phyloP scores from a whole-genome alignment of 805 yeast genomes.

The Candida chauliodis region DNA sequence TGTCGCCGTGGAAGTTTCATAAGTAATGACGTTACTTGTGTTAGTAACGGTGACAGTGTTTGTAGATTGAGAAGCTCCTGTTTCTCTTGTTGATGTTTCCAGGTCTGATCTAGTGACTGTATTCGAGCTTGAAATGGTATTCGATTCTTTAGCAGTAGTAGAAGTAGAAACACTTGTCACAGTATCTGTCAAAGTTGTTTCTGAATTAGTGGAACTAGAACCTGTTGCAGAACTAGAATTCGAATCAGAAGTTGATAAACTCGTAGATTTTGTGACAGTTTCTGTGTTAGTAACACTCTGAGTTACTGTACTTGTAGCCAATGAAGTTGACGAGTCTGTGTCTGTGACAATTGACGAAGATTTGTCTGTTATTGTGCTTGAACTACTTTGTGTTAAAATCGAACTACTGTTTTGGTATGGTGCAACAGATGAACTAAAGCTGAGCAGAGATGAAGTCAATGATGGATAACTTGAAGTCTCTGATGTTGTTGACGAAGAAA shows the following conservation, averaged over 20 bases:
- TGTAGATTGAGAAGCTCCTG: not conserved
- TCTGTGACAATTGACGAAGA: not conserved
- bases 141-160: not conserved
- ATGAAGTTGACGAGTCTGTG: not conserved
- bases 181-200: not conserved
- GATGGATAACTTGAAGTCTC: not conserved
- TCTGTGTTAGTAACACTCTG: no score
- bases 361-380: not conserved
- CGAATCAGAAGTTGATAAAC: not conserved
- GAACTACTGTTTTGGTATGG: conserved; percentile 1
- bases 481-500: not conserved
- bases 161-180: not conserved
- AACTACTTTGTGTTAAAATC: not conserved
- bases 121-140: not conserved
- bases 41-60: no score
- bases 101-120: no score
- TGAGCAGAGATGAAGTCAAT: not conserved
- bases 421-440: not conserved
- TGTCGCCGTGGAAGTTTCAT: not conserved
- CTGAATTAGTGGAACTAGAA: not conserved
- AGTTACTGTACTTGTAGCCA: no score
- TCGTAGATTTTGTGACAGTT: no score
- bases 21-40: no score
- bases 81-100: no score
- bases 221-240: not conserved